Evolutionary conservation across 1,284 basidiomycete species (phyloP), one percentile per base, ranked within the genome.

Genomic region (Cutaneotrichosporon arboriforme): DNA sequence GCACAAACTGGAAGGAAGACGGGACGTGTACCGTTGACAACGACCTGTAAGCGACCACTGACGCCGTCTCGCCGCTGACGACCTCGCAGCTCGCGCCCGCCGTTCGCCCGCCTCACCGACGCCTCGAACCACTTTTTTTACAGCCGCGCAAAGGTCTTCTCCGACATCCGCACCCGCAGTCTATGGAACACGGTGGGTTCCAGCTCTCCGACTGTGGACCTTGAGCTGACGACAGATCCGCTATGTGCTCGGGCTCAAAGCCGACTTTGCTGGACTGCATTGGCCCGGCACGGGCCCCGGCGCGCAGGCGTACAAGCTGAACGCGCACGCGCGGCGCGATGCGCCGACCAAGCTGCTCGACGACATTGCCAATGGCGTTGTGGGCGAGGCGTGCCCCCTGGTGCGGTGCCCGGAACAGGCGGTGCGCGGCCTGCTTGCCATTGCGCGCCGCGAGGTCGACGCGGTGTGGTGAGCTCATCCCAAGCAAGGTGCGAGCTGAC

Each of bases 361-460:
- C 2, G 41, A 47, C 4, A 37, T 18, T 31, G 39, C 49, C 1
- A 51, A 44, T 7, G 43, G 42, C n/a, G 45, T 42, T 7, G 57
- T 54, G 9, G 42, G 61, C 5, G 68, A 71, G 47, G 43, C 53
- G 8, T 72, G 69, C 46, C 55, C 62, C 2, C 60, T 73, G 2
- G 53, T 73, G 10, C 59, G 52, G 3, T 41, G 55, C 9, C 60
- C 71, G 1, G 63, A 65, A 17, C 54, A 39, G 3, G 52, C 62
- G n/a, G 58, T 70, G 0, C 63, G 71, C 13, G 64, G 68, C 3
- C 62, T 70, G 38, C 55, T 73, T n/a, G 65, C 67, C 18, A 54
- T 68, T 3, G 66, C 66, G 4, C 52, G 67, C 12, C 60, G 58
- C 17, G 64, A 68, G 42, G 58, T 62, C 0, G 67, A 68, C 4